A percentile compares a stretch with the other conserved stretches of the same genome.
These are phyloP conservation scores for Sporothrix sp. DNA, from an alignment of 2,329 filamentous ascomycete species.

Conservation along the genomic window DNA sequence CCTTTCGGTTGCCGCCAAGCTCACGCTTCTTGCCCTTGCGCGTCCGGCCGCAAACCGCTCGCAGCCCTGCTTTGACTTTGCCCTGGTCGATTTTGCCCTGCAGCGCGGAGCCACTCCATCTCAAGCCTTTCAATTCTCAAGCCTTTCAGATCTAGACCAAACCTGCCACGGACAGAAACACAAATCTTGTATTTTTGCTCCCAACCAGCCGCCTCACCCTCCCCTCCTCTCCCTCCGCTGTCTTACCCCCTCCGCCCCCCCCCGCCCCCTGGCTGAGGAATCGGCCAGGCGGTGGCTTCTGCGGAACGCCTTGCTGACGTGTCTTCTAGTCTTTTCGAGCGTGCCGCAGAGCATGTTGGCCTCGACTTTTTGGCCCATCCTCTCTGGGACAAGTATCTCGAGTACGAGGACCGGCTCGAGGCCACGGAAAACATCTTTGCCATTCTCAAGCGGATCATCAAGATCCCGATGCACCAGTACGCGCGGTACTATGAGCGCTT, in stretches of 20 bases:
- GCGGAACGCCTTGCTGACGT: background rate
- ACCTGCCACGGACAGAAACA: slow-evolving; percentile 6
- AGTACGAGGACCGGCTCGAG: slow-evolving; percentile 88
- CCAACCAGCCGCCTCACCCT: slow-evolving; percentile 29
- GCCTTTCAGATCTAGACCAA: slow-evolving; percentile 1
- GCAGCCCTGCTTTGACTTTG: slow-evolving; percentile 4
- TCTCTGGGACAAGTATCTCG: slow-evolving; percentile 98
- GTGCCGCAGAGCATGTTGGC: slow-evolving; percentile 73
- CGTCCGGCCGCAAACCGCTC: slow-evolving; percentile 1
- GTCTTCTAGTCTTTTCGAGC: slow-evolving; percentile 79
- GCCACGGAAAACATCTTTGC: slow-evolving; percentile 75
- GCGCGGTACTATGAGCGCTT: slow-evolving; percentile 90
- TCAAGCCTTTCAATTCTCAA: slow-evolving; percentile 2
- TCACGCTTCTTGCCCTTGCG: background rate
- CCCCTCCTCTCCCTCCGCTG: background rate
- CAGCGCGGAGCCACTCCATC: background rate
- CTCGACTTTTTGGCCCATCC: slow-evolving; percentile 90
- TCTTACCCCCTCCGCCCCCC: slow-evolving; percentile 6
- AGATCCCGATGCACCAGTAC: slow-evolving; percentile 93
- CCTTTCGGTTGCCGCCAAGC: background rate
- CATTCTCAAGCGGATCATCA: slow-evolving; percentile 71
- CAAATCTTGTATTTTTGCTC: slow-evolving; percentile 51
- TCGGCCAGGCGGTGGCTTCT: slow-evolving; percentile 19
- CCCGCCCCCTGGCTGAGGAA: slow-evolving; percentile 8
- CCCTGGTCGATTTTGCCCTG: slow-evolving; percentile 3